Percentiles rank a stretch among this genome's conserved stretches.
phyloP scores from a whole-genome alignment of 768 basidiomycete genomes.

The Lactarius hengduanensis region DNA sequence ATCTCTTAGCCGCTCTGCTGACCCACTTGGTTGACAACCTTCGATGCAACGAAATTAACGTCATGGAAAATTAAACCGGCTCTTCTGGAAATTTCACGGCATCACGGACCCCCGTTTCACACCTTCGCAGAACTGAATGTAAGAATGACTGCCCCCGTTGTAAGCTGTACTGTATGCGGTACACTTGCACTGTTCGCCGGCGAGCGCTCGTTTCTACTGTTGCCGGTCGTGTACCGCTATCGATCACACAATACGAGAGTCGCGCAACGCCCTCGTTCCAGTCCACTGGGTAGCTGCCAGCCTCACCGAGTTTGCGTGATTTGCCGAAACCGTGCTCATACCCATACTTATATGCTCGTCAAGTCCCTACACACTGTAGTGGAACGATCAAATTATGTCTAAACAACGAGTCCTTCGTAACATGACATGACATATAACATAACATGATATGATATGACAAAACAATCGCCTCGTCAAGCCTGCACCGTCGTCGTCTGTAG shows the following conservation, averaged over 20 bases:
- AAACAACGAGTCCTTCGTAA: not conserved
- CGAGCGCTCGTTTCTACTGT: not conserved
- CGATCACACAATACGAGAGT: not conserved
- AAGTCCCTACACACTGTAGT: not conserved
- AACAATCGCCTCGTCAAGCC: not conserved
- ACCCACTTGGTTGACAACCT: not conserved
- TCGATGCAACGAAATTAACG: constrained; percentile 3
- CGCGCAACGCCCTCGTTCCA: not conserved
- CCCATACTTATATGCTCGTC: not conserved
- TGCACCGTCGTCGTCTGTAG: not conserved
- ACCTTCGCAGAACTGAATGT: not conserved
- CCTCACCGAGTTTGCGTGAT: not conserved
- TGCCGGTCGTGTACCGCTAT: not conserved
- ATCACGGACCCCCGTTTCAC: not conserved
- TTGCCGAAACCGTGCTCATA: not conserved
- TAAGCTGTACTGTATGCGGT: not conserved
- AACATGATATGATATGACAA: not conserved
- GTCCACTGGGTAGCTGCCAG: not conserved
- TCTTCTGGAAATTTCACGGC: not conserved
- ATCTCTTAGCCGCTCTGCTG: not conserved
- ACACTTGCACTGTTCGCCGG: not conserved
- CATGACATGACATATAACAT: not conserved
- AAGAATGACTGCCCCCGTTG: not conserved
- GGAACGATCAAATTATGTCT: not conserved
- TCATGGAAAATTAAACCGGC: not conserved